Base-by-base conservation (phyloP, 768 basidiomycete species). In the Harrya chromipes region DNA sequence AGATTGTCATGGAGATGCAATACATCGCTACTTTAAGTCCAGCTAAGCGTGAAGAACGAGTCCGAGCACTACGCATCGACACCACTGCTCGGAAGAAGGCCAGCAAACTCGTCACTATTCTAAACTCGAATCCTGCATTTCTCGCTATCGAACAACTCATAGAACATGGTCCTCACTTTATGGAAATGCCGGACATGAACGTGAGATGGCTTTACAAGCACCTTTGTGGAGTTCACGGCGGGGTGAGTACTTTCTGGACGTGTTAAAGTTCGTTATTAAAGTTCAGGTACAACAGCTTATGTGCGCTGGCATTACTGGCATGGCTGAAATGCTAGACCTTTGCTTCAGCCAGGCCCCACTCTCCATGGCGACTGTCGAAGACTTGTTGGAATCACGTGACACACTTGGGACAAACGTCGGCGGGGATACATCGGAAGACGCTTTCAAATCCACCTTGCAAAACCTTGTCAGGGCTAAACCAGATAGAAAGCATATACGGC, bases 1-100 rank as follows among this genome's bases (percentile, higher is more conserved):
- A 3, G 1, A 31, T 53, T 1, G 36, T 56, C 0, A 56, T 56
- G 54, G 50, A 55, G 12, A 49, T 55, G 0, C 54, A 55, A 6
- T 39, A 40, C 8, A 17, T 52, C 1, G 21, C 41, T 0, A 44
- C 37, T 23, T 23, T 23, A 23, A 23, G 23, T 23, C 23, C 23
- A 23, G 19, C 24, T 46, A 5, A 16, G 16, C 17, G 29, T 13
- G 34, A n/a, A 24, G 26, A 27, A 38, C 14, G 27, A 34, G 16
- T 12, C n/a, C 17, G 14, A 17, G 9, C 23, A 6, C 17, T 27
- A n/a, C 14, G 40, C 23, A 17, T 6, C 6, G 9, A n/a, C 12
- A 19, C 21, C 34, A 45, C 29, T 8, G 14, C 19, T 23, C 23
- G 23, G 14, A 47, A 47, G 36, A 47, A 21, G 29, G 46, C 45